Base-by-base conservation (phyloP, 2,329 filamentous ascomycete species). In the Metarhizium brunneum region DNA sequence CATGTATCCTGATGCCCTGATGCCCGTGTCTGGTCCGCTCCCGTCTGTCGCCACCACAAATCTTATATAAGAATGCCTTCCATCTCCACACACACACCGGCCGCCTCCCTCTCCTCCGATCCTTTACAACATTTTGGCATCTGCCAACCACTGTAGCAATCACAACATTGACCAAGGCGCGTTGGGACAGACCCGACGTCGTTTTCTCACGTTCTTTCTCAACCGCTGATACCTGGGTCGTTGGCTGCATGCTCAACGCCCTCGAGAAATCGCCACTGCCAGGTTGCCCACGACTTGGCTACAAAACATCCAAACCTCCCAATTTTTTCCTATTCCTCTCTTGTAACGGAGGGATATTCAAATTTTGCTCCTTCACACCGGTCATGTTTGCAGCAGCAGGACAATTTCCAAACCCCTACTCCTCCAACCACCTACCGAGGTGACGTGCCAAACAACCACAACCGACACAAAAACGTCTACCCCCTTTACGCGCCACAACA, bases 351-450 rank as follows among this genome's bases (percentile, higher is more conserved):
- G 68, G 68, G 71, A 47, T 47, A 30, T 11, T 16, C 29, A 71
- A 68, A 57, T 62, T 62, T 38, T 29, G 48, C 54, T 50, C 52
- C 59, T 57, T 58, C 61, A 69, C 64, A 70, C 70, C 68, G 66
- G 71, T 71, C 69, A 83, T 83, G 80, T 83, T 79, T 70, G 75
- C 76, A 71, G 73, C 73, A 76, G 74, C 73, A 77, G 76, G 72
- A 76, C 73, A 72, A 66, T 73, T 71, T 70, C 75, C 72, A 69
- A 78, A 75, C 71, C 76, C 74, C 76, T 77, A 76, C 75, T 76
- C 77, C 68, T 77, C 77, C 78, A 77, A 81, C 74, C 76, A 78
- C 75, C 81, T 79, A 80, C 77, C 78, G 75, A 80, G 80, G 79
- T 82, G 80, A 82, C 78, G 70, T 73, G 73, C 69, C 8, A 14